Conservation (phyloP, 2,329 filamentous ascomycete species). For the Neofusicoccum laricinum region DNA sequence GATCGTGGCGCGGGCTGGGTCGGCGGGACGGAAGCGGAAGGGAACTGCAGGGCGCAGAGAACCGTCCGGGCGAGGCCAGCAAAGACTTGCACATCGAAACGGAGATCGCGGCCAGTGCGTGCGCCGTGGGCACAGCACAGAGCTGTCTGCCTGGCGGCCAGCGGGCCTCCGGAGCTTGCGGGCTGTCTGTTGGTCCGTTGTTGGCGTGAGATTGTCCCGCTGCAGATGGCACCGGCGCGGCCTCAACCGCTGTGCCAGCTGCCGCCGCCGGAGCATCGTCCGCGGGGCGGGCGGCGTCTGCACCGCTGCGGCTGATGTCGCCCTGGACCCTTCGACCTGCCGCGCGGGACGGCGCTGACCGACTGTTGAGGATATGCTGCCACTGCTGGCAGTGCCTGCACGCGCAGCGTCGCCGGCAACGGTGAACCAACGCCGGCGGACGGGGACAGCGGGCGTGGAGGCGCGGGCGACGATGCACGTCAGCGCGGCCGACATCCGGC, state of each 20-base stretch:
- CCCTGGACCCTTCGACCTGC: neutral
- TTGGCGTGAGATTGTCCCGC: constrained; percentile 13
- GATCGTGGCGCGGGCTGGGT: neutral
- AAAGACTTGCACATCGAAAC: neutral
- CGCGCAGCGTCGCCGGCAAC: too few relatives aligned
- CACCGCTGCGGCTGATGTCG: neutral
- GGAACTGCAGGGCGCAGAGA: constrained; percentile 4
- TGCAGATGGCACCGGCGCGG: too few relatives aligned
- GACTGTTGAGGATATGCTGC: neutral
- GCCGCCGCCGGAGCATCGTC: neutral
- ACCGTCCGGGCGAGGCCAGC: constrained; percentile 4
- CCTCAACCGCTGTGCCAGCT: neutral
- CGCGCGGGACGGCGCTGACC: neutral
- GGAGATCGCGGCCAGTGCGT: constrained; percentile 1
- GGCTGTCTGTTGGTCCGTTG: neutral
- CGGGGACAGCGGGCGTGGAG: neutral
- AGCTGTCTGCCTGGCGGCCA: neutral
- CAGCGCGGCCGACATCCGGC: neutral
- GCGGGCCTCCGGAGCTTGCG: too few relatives aligned
- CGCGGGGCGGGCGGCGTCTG: neutral
- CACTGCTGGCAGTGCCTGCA: neutral
- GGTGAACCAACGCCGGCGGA: too few relatives aligned
- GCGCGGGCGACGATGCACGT: neutral
- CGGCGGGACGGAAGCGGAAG: constrained; percentile 1
- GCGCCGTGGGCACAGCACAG: too few relatives aligned